These are phyloP conservation scores for Cyberlindnera maclurae DNA, from an alignment of 805 yeast genomes.

Conservation along the genomic window DNA sequence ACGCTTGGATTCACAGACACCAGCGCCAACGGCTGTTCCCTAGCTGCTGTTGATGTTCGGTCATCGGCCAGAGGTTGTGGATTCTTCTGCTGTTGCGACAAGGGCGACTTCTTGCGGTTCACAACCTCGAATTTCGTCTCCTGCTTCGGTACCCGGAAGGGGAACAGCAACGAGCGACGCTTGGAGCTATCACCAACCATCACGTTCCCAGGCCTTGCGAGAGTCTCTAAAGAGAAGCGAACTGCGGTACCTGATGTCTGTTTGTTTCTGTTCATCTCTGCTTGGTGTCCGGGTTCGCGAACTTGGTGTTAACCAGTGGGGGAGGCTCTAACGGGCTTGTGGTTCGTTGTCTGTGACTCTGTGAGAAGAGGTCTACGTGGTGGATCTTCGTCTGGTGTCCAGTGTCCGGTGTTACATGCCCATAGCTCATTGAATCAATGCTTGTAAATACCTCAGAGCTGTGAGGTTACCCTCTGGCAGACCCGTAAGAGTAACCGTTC, in stretches of 20 bases:
- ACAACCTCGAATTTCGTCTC: constrained; percentile 21
- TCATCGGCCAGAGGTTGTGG: background rate
- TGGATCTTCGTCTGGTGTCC: too few relatives aligned
- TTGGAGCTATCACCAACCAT: constrained; percentile 13
- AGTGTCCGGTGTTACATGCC: too few relatives aligned
- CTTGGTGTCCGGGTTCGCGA: too few relatives aligned
- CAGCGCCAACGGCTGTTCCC: background rate
- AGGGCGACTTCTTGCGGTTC: constrained; percentile 21
- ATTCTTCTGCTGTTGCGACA: constrained; percentile 1
- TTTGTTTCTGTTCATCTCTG: too few relatives aligned
- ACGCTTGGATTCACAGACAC: background rate
- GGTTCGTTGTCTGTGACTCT: too few relatives aligned
- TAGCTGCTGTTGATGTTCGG: background rate
- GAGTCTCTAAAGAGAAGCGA: background rate
- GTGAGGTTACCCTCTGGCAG: constrained; percentile 10
- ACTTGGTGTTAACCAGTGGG: too few relatives aligned
- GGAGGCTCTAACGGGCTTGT: too few relatives aligned
- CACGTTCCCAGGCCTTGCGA: background rate
- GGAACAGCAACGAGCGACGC: constrained; percentile 21
- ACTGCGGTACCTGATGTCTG: too few relatives aligned
- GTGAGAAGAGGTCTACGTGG: too few relatives aligned
- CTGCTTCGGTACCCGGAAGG: constrained; percentile 15
- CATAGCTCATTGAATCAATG: background rate
- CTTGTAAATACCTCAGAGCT: constrained; percentile 11
- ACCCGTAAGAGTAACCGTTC: constrained; percentile 12